Evolutionary conservation across 2,329 filamentous ascomycete species (phyloP), one percentile per base, ranked within the genome.

Genomic region (Beauveria sp.): DNA sequence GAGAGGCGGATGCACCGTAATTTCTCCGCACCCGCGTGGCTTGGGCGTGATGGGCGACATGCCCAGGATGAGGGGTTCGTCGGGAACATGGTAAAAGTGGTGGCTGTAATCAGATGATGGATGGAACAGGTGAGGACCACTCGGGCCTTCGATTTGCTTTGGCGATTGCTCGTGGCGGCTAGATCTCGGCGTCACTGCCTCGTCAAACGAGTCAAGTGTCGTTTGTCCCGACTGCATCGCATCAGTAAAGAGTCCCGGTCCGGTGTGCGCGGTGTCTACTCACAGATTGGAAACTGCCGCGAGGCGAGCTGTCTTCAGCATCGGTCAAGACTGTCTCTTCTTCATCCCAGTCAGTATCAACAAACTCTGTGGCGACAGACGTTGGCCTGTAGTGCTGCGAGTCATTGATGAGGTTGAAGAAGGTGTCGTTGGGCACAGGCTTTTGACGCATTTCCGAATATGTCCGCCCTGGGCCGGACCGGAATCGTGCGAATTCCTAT

Each of bases 141-240:
- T 83, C 2, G 92, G 92, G 0, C 92, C 92, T 70, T 91, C 83
- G 7, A 93, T 86, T 37, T 86, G 80, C 72, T 88, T 88, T 46
- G 75, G 67, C n/a, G 81, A 80, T 63, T 82, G 76, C 50, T 85
- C 81, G 65, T 87, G 80, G 66, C 80, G 80, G 67, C 77, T 82
- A 51, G 88, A 88, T 64, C 84, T 83, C 20, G 92, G 92, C 28
- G 92, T 96, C 34, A 85, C 84, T 3, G 87, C 82, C 71, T 96
- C 92, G 69, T 96, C 91, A 68, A 89, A 92, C 1, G 91, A 93
- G 7, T 92, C 96, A 43, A 94, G 80, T 2, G 92, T 96, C 3
- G 91, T 93, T 44, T 62, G 61, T 40, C 64, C 62, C 50, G 66
- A 66, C 66, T 67, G 24, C 53, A 20, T 40, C 58, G 50, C 43